Percentiles rank a stretch among this genome's conserved stretches.
Evolutionary conservation across 257 asterid species (phyloP).

Genomic region (Eucommia ulmoides): DNA sequence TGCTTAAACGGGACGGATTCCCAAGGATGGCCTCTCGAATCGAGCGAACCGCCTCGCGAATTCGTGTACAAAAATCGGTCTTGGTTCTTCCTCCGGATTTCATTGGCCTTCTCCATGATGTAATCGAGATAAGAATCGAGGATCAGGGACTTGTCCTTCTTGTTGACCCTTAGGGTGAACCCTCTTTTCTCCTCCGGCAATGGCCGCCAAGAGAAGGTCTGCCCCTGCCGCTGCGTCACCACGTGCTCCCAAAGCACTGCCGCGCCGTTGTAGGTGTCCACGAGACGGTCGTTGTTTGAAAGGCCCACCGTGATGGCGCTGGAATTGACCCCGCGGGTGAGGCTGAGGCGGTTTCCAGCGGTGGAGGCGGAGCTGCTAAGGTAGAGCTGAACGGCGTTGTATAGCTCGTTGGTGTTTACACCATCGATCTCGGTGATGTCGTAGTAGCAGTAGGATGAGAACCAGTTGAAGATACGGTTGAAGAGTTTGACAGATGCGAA

Average conservation of each 20-base stretch:
- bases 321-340: conserved; percentile 6
- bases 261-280: background rate
- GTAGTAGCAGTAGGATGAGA: conserved; percentile 7
- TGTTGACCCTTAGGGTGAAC: conserved; percentile 5
- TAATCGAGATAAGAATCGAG: conserved; percentile 3
- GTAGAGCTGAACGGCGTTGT: conserved; percentile 9
- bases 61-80: conserved; percentile 4
- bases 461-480: conserved; percentile 2
- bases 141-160: conserved; percentile 1
- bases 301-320: conserved; percentile 7
- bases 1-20: conserved; percentile 31
- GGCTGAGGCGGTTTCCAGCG: conserved; percentile 1
- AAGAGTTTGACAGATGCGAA: conserved; percentile 4
- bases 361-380: conserved; percentile 7
- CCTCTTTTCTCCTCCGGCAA: conserved; percentile 7
- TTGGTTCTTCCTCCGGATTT: conserved; percentile 3
- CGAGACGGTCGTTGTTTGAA: conserved; percentile 5
- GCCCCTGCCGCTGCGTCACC: background rate
- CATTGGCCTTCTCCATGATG: conserved; percentile 5
- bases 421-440: conserved; percentile 2
- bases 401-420: conserved; percentile 7
- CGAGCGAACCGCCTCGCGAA: conserved; percentile 3
- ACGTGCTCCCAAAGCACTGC: conserved; percentile 2
- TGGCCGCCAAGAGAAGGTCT: conserved; percentile 7
- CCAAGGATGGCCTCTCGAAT: conserved; percentile 12